Evolutionary conservation across 2,329 filamentous ascomycete genomes (phyloP), one percentile per base, ranked within the genome.

Genomic region (Lachnellula cervina): DNA sequence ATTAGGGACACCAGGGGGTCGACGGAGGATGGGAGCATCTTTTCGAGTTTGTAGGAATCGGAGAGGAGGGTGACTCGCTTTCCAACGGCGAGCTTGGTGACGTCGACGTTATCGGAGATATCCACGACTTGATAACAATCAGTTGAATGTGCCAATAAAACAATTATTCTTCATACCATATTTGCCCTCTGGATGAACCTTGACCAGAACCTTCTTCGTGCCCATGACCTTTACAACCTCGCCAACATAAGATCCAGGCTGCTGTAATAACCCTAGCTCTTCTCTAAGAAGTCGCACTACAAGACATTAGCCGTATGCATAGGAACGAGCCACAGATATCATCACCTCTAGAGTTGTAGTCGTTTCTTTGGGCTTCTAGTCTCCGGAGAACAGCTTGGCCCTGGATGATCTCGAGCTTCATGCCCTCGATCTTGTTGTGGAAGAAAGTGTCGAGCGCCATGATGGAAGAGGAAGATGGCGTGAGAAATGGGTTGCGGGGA

Each of bases 201-300:
- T 99, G 66, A 99, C 94, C 57, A 99, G 80, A 51, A 99, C 91
- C 80, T 99, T 97, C 79, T 99, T 99, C 55, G 94, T 99, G 71
- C 93, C 87, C 94, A 99, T 99, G 56, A 97, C 94, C 81, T 97
- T 99, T 71, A 99, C 94, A n/a, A 99, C 94, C 76, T 99, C 94
- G 57, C 94, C 94, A 35, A 99, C 94, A 71, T 99, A 99, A 19
- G 93, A 97, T 42, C 94, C 94, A 3, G 94, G 94, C 74, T 99
- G 94, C 76, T 99, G 94, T 62, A 99, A 79, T 68, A 99, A 79
- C 52, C 94, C 94, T 21, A 99, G 83, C 79, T 99, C 94, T 77
- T 99, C 94, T 67, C 94, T 83, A 69, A 99, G 77, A 74, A 99
- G 80, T 60, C 94, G 89, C 68, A 99, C 94, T 75, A 56, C 54